A percentile compares a stretch with the other conserved stretches of the same genome.
phyloP scores from a whole-genome alignment of 306 rosid species.

The Corylus heterophylla region DNA sequence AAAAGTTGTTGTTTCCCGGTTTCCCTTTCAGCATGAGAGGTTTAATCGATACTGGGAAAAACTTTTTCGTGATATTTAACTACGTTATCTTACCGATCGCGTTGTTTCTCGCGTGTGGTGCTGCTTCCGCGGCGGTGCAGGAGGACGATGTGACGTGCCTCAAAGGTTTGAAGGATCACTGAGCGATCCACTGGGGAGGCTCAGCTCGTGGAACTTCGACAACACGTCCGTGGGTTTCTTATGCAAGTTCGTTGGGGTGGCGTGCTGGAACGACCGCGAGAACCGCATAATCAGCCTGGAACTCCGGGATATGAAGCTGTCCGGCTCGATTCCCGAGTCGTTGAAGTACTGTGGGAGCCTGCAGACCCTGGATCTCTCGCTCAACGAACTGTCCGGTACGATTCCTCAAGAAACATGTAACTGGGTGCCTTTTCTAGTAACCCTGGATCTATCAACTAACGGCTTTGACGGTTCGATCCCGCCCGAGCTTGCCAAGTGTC shows the following conservation, averaged over 20 bases:
- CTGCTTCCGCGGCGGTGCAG: constrained; percentile 32
- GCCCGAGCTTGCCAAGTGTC: constrained; percentile 46
- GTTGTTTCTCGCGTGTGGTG: constrained; percentile 13
- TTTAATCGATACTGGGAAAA: neutral
- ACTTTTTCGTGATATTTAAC: neutral
- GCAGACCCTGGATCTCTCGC: constrained; percentile 65
- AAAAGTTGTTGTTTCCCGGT: neutral
- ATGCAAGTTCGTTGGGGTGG: constrained; percentile 62
- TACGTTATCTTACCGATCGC: neutral
- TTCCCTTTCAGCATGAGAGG: constrained; percentile 16
- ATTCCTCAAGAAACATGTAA: constrained; percentile 63
- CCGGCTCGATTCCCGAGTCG: constrained; percentile 56
- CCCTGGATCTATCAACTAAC: constrained; percentile 63
- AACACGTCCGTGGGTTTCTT: constrained; percentile 62
- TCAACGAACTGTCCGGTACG: constrained; percentile 45
- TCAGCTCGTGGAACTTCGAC: constrained; percentile 54
- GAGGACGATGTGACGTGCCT: constrained; percentile 70
- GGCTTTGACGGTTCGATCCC: constrained; percentile 61
- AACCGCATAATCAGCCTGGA: constrained; percentile 57
- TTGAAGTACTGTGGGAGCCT: constrained; percentile 61
- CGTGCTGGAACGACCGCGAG: constrained; percentile 81
- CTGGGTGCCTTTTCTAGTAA: constrained; percentile 73
- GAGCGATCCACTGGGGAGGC: constrained; percentile 32
- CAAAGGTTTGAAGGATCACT: constrained; percentile 43
- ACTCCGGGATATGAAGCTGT: constrained; percentile 50